Percentiles rank a stretch among this genome's conserved stretches.
Evolutionary conservation across 352 stramenopile genomes (phyloP).

Genomic region (Phytophthora uliginosa): DNA sequence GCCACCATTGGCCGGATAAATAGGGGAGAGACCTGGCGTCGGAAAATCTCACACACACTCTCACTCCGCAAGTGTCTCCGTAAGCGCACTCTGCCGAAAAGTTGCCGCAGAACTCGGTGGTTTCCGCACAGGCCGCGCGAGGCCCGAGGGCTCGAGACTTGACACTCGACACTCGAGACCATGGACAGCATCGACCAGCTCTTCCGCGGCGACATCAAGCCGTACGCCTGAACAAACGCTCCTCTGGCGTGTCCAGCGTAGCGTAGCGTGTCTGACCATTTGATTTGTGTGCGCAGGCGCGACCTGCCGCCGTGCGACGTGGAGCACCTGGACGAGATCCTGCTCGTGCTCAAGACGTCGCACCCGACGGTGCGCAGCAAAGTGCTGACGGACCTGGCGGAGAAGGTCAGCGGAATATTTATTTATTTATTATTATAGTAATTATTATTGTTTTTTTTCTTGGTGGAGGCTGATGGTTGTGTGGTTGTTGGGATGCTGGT

Average conservation of each 20-base stretch:
- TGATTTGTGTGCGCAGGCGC: conserved; percentile 36
- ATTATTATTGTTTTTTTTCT: background rate
- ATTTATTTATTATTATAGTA: background rate
- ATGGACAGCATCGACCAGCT: conserved; percentile 60
- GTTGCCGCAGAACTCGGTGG: conserved; percentile 26
- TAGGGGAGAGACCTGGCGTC: conserved; percentile 17
- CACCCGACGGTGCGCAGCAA: conserved; percentile 65
- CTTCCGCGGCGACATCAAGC: conserved; percentile 65
- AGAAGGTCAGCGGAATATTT: conserved; percentile 39
- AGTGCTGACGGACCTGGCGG: conserved; percentile 56
- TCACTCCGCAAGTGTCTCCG: conserved; percentile 12
- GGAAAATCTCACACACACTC: conserved; percentile 17
- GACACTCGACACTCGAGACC: background rate
- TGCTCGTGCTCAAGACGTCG: conserved; percentile 68
- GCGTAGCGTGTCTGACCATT: conserved; percentile 17
- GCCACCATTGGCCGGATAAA: conserved; percentile 32
- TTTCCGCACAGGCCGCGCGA: background rate
- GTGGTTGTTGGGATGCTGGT: background rate
- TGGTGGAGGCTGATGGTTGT: background rate
- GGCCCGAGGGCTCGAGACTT: too few relatives aligned
- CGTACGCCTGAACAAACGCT: conserved; percentile 37
- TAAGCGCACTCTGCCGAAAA: conserved; percentile 33
- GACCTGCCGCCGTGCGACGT: conserved; percentile 75
- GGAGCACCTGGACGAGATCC: conserved; percentile 73
- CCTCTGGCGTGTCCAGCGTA: conserved; percentile 3